These are phyloP conservation scores for Salix suchowensis DNA, from an alignment of 345 rosid species.

Conservation along the genomic window DNA sequence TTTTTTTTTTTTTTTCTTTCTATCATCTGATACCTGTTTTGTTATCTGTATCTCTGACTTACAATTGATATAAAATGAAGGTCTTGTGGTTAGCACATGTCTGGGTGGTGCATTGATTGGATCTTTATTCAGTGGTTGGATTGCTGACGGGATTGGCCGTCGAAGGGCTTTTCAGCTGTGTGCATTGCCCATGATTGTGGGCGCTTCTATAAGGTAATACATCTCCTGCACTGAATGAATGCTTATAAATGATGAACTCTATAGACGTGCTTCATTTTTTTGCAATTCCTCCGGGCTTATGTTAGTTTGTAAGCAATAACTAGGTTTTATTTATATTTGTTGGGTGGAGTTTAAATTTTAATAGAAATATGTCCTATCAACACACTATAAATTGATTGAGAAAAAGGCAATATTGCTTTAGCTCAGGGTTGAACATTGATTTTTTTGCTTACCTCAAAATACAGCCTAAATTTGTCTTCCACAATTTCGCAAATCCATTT, in stretches of 20 bases:
- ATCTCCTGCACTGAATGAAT: constrained; percentile 4
- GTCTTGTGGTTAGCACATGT: constrained; percentile 91
- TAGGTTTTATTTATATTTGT: neutral
- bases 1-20: neutral
- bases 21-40: neutral
- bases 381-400: too few relatives aligned
- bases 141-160: constrained; percentile 81
- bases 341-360: neutral
- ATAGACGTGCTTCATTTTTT: neutral
- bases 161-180: constrained; percentile 85
- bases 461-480: too few relatives aligned
- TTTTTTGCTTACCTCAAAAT: too few relatives aligned
- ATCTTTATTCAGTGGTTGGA: constrained; percentile 76
- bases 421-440: neutral
- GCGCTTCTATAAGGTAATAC: constrained; percentile 72
- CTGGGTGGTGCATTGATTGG: constrained; percentile 85
- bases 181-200: constrained; percentile 85
- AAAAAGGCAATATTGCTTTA: neutral
- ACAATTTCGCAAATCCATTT: neutral
- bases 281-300: neutral
- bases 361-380: too few relatives aligned
- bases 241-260: neutral
- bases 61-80: constrained; percentile 34
- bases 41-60: neutral
- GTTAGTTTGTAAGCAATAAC: too few relatives aligned